Evolutionary conservation across 208 protist genomes (phyloP), one percentile per base, ranked within the genome.

Genomic region (Strigomonas oncopelti): DNA sequence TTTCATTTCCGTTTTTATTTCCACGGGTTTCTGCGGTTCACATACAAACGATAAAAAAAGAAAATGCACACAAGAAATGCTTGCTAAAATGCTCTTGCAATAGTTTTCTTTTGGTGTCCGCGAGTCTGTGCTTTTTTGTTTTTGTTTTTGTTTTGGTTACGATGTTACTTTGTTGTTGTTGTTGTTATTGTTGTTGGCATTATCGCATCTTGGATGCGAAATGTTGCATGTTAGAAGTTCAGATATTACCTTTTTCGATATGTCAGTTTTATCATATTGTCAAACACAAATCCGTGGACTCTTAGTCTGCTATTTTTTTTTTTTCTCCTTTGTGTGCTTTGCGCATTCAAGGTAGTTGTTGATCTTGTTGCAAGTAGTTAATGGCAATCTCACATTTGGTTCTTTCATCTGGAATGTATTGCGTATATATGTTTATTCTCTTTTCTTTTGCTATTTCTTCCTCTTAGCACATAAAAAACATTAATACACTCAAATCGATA

Each of bases 221-320:
- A 13, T 42, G 20, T 51, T 64, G 14, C 22, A 42, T n/a, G 22
- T 51, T 64, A 22, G 59, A 64, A 14, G 16, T 52, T 51, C 20
- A 16, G 22, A 24, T 29, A 18, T 52, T 64, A 16, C 32, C 38
- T 64, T 51, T 64, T 29, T 52, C n/a, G 22, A 31, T 52, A 18
- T 64, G 18, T 34, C 20, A 25, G 48, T 69, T 54, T 69, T 53
- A 59, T 69, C 14, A 32, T 63, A 53, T 53, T 16, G 38, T 54
- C 5, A 75, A 9, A n/a, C 45, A 60, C 27, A 55, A 22, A 7
- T 67, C 9, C 20, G 51, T 55, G 51, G n/a, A 18, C 52, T 56
- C 0, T 67, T 61, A 9, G 65, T 69, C 20, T 67, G 11, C 16
- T 18, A 38, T 55, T 66, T 66, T 58, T 60, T 57, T 66, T 18